A percentile compares a stretch with the other conserved stretches of the same genome.
phyloP scores from a whole-genome alignment of 441 rosid genomes.

The Adansonia madagascariensis region DNA sequence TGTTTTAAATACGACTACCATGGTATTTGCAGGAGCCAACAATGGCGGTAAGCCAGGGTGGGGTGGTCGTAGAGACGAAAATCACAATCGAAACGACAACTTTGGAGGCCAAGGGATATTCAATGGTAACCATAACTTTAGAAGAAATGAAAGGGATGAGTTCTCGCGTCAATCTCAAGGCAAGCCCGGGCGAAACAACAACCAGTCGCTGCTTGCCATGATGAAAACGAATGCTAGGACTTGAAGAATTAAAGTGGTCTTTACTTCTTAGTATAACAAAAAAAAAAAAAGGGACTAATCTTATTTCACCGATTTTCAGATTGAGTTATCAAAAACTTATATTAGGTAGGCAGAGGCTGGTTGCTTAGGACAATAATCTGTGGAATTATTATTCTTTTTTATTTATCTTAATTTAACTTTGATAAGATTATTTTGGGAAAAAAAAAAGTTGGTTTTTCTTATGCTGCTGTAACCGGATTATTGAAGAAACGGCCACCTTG shows the following conservation, averaged over 20 bases:
- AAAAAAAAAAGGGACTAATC: background rate
- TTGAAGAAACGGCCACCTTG: too few relatives aligned
- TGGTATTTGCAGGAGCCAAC: conserved; percentile 38
- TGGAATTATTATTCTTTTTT: background rate
- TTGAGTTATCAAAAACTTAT: background rate
- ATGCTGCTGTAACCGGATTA: background rate
- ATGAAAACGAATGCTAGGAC: background rate
- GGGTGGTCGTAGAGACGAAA: conserved; percentile 50
- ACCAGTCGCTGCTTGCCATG: conserved; percentile 37
- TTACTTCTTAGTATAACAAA: background rate
- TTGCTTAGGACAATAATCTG: background rate
- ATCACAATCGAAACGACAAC: conserved; percentile 51
- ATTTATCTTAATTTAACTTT: background rate
- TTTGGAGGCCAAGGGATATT: conserved; percentile 46
- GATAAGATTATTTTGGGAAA: background rate
- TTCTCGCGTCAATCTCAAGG: conserved; percentile 40
- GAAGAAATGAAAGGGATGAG: conserved; percentile 44
- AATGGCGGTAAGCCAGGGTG: conserved; percentile 45
- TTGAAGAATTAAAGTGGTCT: background rate
- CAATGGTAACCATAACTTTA: conserved; percentile 44
- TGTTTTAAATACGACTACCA: background rate
- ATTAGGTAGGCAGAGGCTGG: conserved; percentile 15
- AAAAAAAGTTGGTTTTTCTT: background rate
- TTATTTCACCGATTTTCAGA: background rate
- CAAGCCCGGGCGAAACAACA: conserved; percentile 38